phyloP scores from a whole-genome alignment of 768 basidiomycete genomes.

The Boletus bicolor region DNA sequence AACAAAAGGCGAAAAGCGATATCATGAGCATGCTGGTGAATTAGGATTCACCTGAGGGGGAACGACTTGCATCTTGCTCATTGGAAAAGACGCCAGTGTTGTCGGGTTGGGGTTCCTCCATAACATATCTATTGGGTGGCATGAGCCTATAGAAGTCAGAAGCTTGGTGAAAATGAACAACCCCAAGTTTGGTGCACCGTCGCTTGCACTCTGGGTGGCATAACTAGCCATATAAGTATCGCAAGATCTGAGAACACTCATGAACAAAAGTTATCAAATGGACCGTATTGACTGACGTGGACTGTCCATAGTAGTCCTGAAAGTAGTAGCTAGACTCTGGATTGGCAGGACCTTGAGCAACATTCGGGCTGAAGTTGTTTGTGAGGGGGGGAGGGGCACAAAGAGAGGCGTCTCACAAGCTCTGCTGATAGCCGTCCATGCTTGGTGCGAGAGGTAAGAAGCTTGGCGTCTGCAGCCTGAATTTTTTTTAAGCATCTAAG shows the following conservation, averaged over 20 bases:
- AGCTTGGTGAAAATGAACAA: conserved; percentile 11
- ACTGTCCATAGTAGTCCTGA: conserved; percentile 7
- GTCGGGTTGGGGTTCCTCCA: conserved; percentile 1
- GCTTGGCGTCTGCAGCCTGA: conserved; percentile 6
- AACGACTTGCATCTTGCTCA: conserved; percentile 3
- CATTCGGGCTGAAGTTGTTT: conserved; percentile 7
- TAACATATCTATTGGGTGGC: conserved; percentile 12
- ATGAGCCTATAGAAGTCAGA: conserved; percentile 9
- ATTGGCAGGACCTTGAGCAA: background rate
- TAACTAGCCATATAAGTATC: conserved; percentile 6
- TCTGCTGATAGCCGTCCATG: conserved; percentile 5
- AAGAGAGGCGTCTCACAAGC: conserved; percentile 14
- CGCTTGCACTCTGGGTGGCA: background rate
- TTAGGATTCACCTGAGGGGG: conserved; percentile 11
- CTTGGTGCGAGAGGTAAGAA: background rate
- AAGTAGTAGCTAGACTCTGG: conserved; percentile 1
- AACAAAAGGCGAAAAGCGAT: background rate
- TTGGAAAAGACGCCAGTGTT: background rate
- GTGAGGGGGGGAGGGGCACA: background rate
- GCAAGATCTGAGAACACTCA: background rate
- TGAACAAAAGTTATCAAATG: conserved; percentile 1
- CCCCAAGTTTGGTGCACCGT: conserved; percentile 8
- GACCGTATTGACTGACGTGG: conserved; percentile 12
- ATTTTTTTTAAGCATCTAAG: background rate
- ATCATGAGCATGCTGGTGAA: background rate